Evolutionary conservation across 2,329 filamentous ascomycete species (phyloP), one percentile per base, ranked within the genome.

Genomic region (Emydomyces testavorans): DNA sequence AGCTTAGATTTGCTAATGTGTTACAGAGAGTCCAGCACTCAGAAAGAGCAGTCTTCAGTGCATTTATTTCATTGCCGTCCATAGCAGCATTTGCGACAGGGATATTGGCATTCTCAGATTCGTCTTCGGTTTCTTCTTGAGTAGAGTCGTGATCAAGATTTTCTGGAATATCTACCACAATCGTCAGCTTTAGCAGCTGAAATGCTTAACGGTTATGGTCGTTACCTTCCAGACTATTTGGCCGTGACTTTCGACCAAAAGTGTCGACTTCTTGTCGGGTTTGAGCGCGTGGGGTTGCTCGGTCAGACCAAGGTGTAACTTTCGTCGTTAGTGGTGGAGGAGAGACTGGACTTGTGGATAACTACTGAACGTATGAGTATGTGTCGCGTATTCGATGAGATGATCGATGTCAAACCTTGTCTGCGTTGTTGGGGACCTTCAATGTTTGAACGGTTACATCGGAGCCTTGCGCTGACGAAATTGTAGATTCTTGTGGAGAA

Each of bases 21-120:
- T 94, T 95, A 69, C 89, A 95, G 11, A 95, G 70, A 0, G 83
- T 93, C 89, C 89, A 95, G 65, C 88, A 94, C 68, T 94, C 86
- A 52, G 83, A 79, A 13, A 95, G 72, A 2, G 88, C 86, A 24
- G 78, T 79, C 52, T 78, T 79, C n/a, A 94, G 70, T 6, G 83
- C 82, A 51, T 75, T 77, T 26, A 74, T 72, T 58, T 74, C 73
- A 38, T 77, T 70, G 48, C 80, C 74, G 24, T 72, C 71, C 49
- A 82, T 73, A 1, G 61, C 58, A 26, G 65, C 54, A 32, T 58
- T 63, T 16, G 65, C 66, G 62, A 70, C 39, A 18, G 55, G 46
- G 15, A 50, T 40, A 28, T 62, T 52, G 48, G 58, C 54, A 36
- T 44, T 56, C 31, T 57, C 54, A n/a, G 52, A 32, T 31, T 55